phyloP scores from a whole-genome alignment of 805 yeast species.

The Starmerella scarabaei region DNA sequence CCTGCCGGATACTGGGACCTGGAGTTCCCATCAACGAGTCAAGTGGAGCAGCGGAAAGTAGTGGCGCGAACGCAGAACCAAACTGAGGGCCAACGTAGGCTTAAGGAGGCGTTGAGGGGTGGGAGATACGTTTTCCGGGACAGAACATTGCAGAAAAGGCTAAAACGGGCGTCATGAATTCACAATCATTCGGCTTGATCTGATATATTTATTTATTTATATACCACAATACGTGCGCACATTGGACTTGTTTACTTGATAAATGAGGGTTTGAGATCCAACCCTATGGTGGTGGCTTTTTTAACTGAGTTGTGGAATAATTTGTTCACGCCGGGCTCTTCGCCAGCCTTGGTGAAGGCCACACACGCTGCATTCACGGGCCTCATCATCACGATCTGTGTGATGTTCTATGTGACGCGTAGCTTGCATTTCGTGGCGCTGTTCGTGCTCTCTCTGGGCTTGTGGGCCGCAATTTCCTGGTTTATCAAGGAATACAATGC shows the following conservation, averaged over 20 bases:
- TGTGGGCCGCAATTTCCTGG: conserved; percentile 83
- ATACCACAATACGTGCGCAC: too few species aligned
- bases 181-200: too few species aligned
- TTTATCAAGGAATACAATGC: conserved; percentile 46
- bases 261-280: too few species aligned
- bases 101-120: conserved; percentile 7
- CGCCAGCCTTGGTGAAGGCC: conserved; percentile 78
- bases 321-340: conserved; percentile 81
- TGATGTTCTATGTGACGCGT: conserved; percentile 47
- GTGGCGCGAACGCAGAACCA: conserved; percentile 1
- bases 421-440: conserved; percentile 52
- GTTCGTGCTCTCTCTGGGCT: conserved; percentile 41
- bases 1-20: conserved; percentile 17
- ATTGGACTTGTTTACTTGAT: too few species aligned
- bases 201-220: background rate
- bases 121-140: conserved; percentile 12
- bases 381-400: conserved; percentile 42
- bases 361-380: conserved; percentile 73
- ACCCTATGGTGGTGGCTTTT: conserved; percentile 19
- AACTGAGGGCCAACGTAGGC: conserved; percentile 8
- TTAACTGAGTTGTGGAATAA: conserved; percentile 74
- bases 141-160: background rate
- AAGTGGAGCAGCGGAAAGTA: background rate
- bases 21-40: conserved; percentile 12
- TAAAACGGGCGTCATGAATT: background rate